These are phyloP conservation scores for Pisolithus tinctorius DNA, from an alignment of 768 basidiomycete species.

Conservation along the genomic window DNA sequence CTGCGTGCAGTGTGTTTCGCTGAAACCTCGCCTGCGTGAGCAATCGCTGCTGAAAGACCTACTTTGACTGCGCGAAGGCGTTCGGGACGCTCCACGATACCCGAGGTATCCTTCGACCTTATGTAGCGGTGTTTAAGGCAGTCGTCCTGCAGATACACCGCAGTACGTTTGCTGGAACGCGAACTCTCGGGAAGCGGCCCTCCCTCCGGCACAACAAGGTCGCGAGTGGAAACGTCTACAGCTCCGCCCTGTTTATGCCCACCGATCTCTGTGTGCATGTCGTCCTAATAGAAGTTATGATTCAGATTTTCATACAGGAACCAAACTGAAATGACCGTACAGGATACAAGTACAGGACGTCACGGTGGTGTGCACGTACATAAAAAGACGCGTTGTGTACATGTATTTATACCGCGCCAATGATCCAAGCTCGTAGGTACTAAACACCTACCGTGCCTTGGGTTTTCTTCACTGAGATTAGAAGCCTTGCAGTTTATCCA, in stretches of 20 bases:
- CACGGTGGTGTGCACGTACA: not conserved
- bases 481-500: slow-evolving; percentile 51
- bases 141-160: slow-evolving; percentile 56
- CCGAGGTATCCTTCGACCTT: slow-evolving; percentile 64
- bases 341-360: not conserved
- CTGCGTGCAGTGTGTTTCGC: not conserved
- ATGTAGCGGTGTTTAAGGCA: slow-evolving; percentile 75
- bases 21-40: slow-evolving; percentile 50
- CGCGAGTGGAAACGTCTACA: not conserved
- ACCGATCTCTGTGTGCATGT: too few species aligned
- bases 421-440: not conserved
- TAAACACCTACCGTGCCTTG: not conserved
- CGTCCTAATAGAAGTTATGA: too few species aligned
- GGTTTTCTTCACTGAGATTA: slow-evolving; percentile 5
- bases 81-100: slow-evolving; percentile 87
- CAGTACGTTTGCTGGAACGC: slow-evolving; percentile 10
- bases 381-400: not conserved
- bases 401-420: not conserved
- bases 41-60: slow-evolving; percentile 74
- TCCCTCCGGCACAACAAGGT: not conserved
- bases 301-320: too few species aligned
- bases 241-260: too few species aligned
- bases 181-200: not conserved
- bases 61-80: slow-evolving; percentile 78
- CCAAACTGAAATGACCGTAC: not conserved